Evolutionary conservation across 2,329 filamentous ascomycete species (phyloP), one percentile per base, ranked within the genome.

Genomic region (Ambrosiella cleistominuta): DNA sequence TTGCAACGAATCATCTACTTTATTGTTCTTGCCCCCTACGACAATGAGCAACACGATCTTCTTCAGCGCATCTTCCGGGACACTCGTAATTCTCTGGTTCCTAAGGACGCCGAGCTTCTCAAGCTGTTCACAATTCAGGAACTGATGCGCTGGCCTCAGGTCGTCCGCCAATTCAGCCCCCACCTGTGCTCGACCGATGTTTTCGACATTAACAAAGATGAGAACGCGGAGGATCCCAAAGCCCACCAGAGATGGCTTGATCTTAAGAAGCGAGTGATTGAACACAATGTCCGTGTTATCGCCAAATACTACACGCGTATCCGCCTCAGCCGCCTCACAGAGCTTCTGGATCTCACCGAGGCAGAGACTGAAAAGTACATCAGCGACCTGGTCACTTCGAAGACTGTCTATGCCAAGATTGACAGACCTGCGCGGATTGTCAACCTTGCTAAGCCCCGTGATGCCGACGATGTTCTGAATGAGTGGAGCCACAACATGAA

Each of bases 401-500:
- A 97, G 81, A 98, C 93, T 7, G 91, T 98, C 62, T 95, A 93
- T 67, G 93, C 93, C 62, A 94, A 95, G 72, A 98, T 98, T 66
- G 93, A 98, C 70, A 81, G 93, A 53, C 93, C 93, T 0, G 93
- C 93, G 5, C 80, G 87, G 60, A 80, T 97, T 61, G 89, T 98
- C 66, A 95, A 78, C 70, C 98, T 98, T 68, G 89, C 91, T 62
- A 93, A 95, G 77, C 88, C 90, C 56, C 82, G 91, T 63, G 90
- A 95, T 70, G 88, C 90, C 1, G 93, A 98, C 68, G 93, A 98
- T 70, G 83, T 96, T 57, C 74, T 98, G 67, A 98, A 98, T 68
- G 93, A 98, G 72, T 98, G 93, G 93, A 95, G 89, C 69, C 85
- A 87, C 66, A 95, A 96, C 71, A 97, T 95, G 88, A 95, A 93